Conservation (phyloP, 2,329 filamentous ascomycete genomes). For the Colletotrichum falcatum region DNA sequence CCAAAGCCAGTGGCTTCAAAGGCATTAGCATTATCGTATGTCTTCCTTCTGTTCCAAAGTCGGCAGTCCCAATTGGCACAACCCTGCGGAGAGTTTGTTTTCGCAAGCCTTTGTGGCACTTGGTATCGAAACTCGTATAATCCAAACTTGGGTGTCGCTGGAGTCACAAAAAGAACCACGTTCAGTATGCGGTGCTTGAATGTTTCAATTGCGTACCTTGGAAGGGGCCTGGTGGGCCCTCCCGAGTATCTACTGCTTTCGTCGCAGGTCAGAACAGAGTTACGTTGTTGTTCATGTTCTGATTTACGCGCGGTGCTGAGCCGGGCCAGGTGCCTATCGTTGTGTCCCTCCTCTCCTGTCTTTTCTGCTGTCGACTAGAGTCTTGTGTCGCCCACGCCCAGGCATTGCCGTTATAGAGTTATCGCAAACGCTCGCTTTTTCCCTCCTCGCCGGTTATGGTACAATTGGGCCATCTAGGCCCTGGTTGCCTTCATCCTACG, state of each 20-base stretch:
- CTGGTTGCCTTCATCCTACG: neutral
- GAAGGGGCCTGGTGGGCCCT: neutral
- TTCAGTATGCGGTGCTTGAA: neutral
- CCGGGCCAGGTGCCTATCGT: neutral
- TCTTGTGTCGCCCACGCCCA: neutral
- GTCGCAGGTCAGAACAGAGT: neutral
- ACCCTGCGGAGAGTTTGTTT: no score
- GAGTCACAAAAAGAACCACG: neutral
- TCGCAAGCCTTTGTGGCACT: neutral
- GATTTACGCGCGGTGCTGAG: neutral
- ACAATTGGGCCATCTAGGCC: neutral
- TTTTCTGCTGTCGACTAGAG: neutral
- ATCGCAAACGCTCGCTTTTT: neutral
- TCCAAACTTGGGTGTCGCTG: neutral
- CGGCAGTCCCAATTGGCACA: neutral
- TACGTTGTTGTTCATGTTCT: neutral
- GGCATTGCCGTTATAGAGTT: neutral
- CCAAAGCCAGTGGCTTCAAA: neutral
- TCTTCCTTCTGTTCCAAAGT: neutral
- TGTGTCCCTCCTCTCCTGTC: neutral
- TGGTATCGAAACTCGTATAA: neutral
- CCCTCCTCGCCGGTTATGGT: neutral
- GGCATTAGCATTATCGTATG: neutral
- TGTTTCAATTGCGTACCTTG: slow-evolving; percentile 3
- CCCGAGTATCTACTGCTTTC: neutral